Conservation (phyloP, 352 stramenopile genomes). For the Globisporangium sylvaticum region DNA sequence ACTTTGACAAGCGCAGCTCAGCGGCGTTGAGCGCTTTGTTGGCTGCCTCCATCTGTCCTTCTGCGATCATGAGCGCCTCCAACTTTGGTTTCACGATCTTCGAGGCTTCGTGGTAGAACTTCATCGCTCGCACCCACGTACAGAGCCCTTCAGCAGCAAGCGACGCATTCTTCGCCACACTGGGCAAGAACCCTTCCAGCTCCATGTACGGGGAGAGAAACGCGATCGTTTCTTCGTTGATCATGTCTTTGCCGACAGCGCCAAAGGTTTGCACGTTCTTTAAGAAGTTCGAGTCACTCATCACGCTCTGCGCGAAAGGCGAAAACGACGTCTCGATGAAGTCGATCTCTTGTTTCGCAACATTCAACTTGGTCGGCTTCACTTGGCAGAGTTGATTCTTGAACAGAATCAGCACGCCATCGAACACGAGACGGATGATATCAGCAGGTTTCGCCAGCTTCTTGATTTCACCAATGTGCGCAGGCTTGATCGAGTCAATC, state of each 20-base stretch:
- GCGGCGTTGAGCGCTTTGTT: conserved; percentile 95
- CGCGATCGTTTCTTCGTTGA: conserved; percentile 99
- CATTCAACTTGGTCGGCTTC: conserved; percentile 93
- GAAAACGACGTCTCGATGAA: conserved; percentile 98
- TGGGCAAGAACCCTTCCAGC: conserved; percentile 93
- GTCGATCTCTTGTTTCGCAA: conserved; percentile 96
- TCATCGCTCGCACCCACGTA: conserved; percentile 97
- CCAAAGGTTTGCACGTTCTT: conserved; percentile 96
- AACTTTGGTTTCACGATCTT: conserved; percentile 99
- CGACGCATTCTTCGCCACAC: conserved; percentile 96
- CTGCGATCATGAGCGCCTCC: conserved; percentile 94
- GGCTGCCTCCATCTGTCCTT: conserved; percentile 96
- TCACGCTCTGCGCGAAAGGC: conserved; percentile 92
- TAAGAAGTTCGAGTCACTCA: conserved; percentile 96
- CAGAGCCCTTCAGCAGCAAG: conserved; percentile 95
- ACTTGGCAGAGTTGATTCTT: conserved; percentile 90
- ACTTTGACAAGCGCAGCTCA: conserved; percentile 90
- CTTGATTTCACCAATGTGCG: conserved; percentile 98
- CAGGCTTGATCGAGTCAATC: conserved; percentile 97
- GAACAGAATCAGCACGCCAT: conserved; percentile 97
- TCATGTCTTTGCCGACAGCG: conserved; percentile 94
- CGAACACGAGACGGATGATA: conserved; percentile 98
- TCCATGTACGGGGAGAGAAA: conserved; percentile 96
- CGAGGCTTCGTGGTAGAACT: conserved; percentile 97
- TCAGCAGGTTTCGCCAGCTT: conserved; percentile 97